Percentiles rank a stretch among this genome's conserved stretches.
These are phyloP conservation scores for Sporothrix schenckii DNA, from an alignment of 2,329 filamentous ascomycete genomes.

Conservation along the genomic window DNA sequence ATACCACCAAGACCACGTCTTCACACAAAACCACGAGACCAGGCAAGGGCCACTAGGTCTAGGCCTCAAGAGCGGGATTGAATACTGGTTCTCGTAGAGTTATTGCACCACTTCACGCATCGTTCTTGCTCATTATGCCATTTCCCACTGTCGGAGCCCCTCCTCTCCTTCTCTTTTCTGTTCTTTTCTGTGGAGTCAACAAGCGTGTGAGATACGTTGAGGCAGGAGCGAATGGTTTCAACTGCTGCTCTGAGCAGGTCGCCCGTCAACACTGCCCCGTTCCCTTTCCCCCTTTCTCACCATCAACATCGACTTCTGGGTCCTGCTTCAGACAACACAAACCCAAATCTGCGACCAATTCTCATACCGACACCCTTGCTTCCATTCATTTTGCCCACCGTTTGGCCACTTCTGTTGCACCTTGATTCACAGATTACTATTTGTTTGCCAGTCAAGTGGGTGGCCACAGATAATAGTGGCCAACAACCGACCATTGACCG, in stretches of 20 bases:
- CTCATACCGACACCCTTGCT: not conserved
- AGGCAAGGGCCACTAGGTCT: not conserved
- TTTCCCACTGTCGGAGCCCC: slow-evolving; percentile 1
- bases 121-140: not conserved
- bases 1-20: slow-evolving; percentile 24
- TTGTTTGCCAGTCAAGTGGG: not conserved
- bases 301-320: not conserved
- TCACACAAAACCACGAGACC: slow-evolving; percentile 18
- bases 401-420: not conserved
- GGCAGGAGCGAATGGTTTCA: slow-evolving; percentile 4
- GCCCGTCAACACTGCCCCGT: no score
- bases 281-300: not conserved
- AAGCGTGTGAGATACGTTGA: no score
- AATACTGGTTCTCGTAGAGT: not conserved
- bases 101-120: not conserved
- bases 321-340: not conserved
- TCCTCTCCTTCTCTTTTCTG: not conserved
- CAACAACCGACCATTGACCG: not conserved
- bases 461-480: not conserved
- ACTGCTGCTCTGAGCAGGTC: slow-evolving; percentile 12
- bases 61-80: not conserved
- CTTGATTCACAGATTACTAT: not conserved
- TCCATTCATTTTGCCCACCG: not conserved
- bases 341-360: not conserved
- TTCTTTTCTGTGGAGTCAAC: no score